phyloP scores from a whole-genome alignment of 257 asterid species.

The Primulina tabacum region DNA sequence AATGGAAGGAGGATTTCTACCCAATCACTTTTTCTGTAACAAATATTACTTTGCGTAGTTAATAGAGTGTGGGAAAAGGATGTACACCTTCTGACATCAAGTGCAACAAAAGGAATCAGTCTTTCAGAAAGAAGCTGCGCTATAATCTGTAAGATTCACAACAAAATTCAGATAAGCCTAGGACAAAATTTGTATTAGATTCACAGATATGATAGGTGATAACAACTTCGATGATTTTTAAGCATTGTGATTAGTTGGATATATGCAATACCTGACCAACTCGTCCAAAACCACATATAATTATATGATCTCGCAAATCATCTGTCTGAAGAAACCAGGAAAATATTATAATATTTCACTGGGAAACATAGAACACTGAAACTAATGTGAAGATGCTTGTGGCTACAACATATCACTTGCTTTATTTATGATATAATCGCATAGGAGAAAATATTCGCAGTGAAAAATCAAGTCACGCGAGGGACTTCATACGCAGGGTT shows the following conservation, averaged over 20 bases:
- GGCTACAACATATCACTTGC: not conserved
- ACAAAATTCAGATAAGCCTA: conserved; percentile 15
- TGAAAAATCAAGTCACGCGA: no score
- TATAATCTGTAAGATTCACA: conserved; percentile 61
- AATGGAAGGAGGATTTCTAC: not conserved
- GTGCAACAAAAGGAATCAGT: conserved; percentile 97
- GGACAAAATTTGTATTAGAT: conserved; percentile 7
- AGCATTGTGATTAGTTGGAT: not conserved
- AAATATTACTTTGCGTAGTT: no score
- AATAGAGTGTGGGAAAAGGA: conserved; percentile 10
- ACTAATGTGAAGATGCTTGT: not conserved
- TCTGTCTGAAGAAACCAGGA: conserved; percentile 64
- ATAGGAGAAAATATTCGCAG: not conserved
- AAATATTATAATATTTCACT: not conserved
- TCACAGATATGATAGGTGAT: conserved; percentile 3
- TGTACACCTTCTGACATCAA: conserved; percentile 92
- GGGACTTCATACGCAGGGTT: not conserved
- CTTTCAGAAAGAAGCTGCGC: conserved; percentile 99
- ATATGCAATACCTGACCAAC: conserved; percentile 81
- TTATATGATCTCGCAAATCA: conserved; percentile 98
- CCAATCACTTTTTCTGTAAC: not conserved
- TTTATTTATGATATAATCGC: not conserved
- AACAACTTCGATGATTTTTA: conserved; percentile 10
- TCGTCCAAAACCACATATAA: conserved; percentile 98
- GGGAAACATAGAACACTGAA: not conserved